Base-by-base conservation (phyloP, 306 rosid genomes). In the Luffa acutangula region DNA sequence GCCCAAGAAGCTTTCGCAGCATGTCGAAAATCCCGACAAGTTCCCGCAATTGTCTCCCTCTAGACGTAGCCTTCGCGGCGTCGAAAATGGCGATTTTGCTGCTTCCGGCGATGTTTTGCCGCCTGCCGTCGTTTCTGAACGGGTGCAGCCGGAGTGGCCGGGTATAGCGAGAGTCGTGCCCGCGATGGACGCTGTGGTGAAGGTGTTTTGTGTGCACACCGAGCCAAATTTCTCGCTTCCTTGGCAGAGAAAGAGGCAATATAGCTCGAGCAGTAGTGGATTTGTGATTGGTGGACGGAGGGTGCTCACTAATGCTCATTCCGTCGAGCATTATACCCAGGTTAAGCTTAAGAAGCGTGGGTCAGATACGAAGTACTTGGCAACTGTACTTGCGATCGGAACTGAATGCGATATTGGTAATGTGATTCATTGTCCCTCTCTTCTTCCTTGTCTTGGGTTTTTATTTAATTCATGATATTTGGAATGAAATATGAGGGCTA, bases 301-400 rank as follows among this genome's bases (percentile, higher is more conserved):
- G 80, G 94, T 96, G 65, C 90, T 96, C 25, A 96, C 98, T 4
- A 93, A 96, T 86, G 99, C 98, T 46, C 98, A 96, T 81, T 96
- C 98, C 0, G 99, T 93, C 48, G 98, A 93, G 90, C 96, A 96
- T 75, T 84, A 91, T 62, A 96, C 97, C 3, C 98, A 90, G 87
- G 98, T 96, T 31, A 96, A 93, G 89, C 92, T 96, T 69, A 96
- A 96, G 88, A 96, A 96, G 85, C 96, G 97, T 45, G 99, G 99
- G 70, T 96, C 98, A 6, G 97, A 96, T 76, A 96, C 96, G 0
- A 93, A 96, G 85, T 96, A 89, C 85, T 85, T 96, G 89, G 99
- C 99, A 11, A 93, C 89, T 9, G 99, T 96, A 10, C 93, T 96
- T n/a, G 93, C 98, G 75, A 96, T 96, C 75, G 99, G 99, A 79